These are phyloP conservation scores for Diaporthe sp. DNA, from an alignment of 2,329 filamentous ascomycete genomes.

Conservation along the genomic window DNA sequence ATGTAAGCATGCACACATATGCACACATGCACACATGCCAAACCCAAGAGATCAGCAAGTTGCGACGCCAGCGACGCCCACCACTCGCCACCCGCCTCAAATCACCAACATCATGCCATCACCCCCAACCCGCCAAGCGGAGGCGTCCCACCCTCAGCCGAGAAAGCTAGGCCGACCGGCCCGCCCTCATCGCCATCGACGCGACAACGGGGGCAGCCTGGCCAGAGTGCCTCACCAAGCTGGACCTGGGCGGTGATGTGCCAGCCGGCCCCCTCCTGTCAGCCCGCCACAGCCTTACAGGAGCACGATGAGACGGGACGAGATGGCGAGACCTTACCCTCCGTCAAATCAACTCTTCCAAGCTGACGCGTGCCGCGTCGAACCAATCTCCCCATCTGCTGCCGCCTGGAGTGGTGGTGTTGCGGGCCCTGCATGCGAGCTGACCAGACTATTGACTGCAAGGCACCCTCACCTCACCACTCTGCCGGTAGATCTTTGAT, in stretches of 20 bases:
- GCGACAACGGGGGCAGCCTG: neutral
- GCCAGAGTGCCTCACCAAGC: neutral
- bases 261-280: conserved; percentile 1
- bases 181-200: neutral
- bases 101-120: conserved; percentile 22
- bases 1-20: neutral
- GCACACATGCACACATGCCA: neutral
- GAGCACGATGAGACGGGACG: neutral
- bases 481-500: conserved; percentile 23
- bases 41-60: neutral
- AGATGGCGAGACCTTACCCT: neutral
- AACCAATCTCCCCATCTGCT: conserved; percentile 2
- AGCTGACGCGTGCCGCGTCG: conserved; percentile 1
- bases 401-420: neutral
- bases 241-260: neutral
- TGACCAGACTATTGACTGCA: conserved; percentile 23
- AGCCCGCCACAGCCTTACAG: conserved; percentile 24
- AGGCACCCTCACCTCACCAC: conserved; percentile 2
- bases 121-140: conserved; percentile 8
- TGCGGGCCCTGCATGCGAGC: conserved; percentile 9
- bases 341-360: neutral
- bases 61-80: neutral
- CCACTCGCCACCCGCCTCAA: conserved; percentile 5
- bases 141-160: conserved; percentile 16
- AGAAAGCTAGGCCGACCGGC: neutral